Base-by-base conservation (phyloP, 1,284 basidiomycete genomes). In the Dichomitus squalens region DNA sequence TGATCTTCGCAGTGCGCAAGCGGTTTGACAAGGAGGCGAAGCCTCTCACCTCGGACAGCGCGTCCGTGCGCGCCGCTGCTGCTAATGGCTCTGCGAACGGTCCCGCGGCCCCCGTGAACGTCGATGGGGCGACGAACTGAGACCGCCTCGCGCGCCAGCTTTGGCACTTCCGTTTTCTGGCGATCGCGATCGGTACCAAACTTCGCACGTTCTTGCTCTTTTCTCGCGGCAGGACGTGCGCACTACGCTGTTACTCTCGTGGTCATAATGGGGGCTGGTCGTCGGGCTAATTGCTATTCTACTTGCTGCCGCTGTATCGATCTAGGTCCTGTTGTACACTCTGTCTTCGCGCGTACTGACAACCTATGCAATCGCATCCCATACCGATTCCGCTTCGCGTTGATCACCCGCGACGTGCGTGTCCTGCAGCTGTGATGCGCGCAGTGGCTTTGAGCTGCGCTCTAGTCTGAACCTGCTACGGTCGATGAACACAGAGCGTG, bases 1-100 rank as follows among this genome's bases (percentile, higher is more conserved):
- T 90, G 84, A 79, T 90, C 52, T 60, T 67, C 47, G 79, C 85
- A 6, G 69, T 90, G 51, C 75, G 74, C 49, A 85, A 81, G 68
- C 77, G 86, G 35, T 86, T 87, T 67, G 60, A 69, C 47, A 53
- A 31, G 18, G 61, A 67, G 41, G 56, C 58, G 49, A 62, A 65
- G 62, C 61, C 65, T 39, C 58, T 63, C 53, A 53, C 36, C 8
- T 33, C 33, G 8, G 21, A 35, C 34, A 27, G 35, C 34, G 34
- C 48, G 1, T 27, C 48, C 0, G 16, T 18, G 8, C 21, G 12
- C 48, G 18, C 48, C 14, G 47, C 55, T n/a, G n/a, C n/a, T n/a
- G n/a, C n/a, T n/a, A n/a, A n/a, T n/a, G n/a, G n/a, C n/a, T n/a
- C n/a, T n/a, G n/a, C n/a, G n/a, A n/a, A n/a, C 8, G 41, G 38